Base-by-base conservation (phyloP, 805 yeast genomes). In the Sugiyamaella boreocaroliniensis region DNA sequence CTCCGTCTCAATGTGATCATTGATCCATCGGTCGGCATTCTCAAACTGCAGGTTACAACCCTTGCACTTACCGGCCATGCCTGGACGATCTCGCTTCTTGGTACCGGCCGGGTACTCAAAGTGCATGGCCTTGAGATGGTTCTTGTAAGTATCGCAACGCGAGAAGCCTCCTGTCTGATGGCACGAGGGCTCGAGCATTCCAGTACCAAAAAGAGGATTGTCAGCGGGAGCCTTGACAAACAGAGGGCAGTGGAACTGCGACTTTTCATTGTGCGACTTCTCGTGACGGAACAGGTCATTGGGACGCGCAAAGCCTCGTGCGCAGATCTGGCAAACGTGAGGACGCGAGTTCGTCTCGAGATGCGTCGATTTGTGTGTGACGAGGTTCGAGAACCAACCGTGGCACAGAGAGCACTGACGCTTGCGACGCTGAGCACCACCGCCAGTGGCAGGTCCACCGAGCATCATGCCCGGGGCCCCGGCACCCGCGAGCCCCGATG, bases 51-150 rank as follows among this genome's bases (percentile, higher is more conserved):
- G 65, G 29, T 84, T 85, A 68, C 97, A 90, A 65, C 81, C 84
- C 61, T 82, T 81, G 70, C 97, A 90, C 52, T 73, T 73, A 7
- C 97, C 97, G 18, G 75, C 67, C 43, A 83, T 86, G 49, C 79
- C 76, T 18, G 70, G 67, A 57, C 97, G 77, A 61, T 87, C 85
- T 55, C 79, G 82, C 68, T 89, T 88, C 64, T 83, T 80, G 2
- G 96, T 89, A 6, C 96, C 96, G 41, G 78, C 77, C 4, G 97
- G 97, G 68, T 89, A 89, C 58, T 80, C 85, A 67, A 89, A 89
- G 65, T 89, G 97, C 56, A 89, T 76, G 1, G 96, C 95, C 66
- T 86, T 87, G 56, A 89, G 73, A 69, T 89, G 97, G 69, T 89
- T 89, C 64, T 89, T 89, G 71, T 81, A 89, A 4, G 97, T 89